Conservation (phyloP, 192 early-diverging fungal species). For the Gonapodya prolifera region DNA sequence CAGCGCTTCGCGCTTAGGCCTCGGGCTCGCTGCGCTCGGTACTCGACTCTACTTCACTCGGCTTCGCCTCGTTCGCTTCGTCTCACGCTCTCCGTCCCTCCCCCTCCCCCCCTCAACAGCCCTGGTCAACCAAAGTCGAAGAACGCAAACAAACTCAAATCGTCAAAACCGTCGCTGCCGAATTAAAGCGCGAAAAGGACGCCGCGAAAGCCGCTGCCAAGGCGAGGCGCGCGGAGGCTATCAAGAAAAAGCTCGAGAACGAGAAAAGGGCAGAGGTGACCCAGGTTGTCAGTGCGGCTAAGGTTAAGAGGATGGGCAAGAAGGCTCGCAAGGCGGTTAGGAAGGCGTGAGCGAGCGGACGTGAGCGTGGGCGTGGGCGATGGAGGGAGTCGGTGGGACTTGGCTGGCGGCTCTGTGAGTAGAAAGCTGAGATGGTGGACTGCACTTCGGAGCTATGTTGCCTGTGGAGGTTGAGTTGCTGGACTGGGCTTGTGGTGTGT, state of each 20-base stretch:
- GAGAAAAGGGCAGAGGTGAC: not conserved
- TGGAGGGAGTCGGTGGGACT: no score
- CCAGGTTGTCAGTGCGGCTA: not conserved
- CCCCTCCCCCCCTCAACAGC: not conserved
- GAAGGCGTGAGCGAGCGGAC: not conserved
- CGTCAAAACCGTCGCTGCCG: not conserved
- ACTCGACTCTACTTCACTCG: no score
- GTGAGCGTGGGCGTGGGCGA: no score
- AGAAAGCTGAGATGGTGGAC: no score
- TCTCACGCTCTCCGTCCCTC: not conserved
- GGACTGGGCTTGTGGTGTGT: no score
- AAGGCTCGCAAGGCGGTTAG: not conserved
- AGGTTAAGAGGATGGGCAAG: not conserved
- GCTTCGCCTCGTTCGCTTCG: no score
- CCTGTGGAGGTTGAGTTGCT: no score
- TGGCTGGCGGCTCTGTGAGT: no score
- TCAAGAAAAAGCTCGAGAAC: not conserved
- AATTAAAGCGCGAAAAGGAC: not conserved
- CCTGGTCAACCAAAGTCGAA: not conserved
- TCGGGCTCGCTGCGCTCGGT: no score
- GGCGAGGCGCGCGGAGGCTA: not conserved
- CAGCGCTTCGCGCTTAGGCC: no score
- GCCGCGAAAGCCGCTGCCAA: not conserved
- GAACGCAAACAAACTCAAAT: not conserved
- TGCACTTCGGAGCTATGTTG: no score